Evolutionary conservation across 2,329 filamentous ascomycete genomes (phyloP).

Genomic region (Geosmithia putterillii): DNA sequence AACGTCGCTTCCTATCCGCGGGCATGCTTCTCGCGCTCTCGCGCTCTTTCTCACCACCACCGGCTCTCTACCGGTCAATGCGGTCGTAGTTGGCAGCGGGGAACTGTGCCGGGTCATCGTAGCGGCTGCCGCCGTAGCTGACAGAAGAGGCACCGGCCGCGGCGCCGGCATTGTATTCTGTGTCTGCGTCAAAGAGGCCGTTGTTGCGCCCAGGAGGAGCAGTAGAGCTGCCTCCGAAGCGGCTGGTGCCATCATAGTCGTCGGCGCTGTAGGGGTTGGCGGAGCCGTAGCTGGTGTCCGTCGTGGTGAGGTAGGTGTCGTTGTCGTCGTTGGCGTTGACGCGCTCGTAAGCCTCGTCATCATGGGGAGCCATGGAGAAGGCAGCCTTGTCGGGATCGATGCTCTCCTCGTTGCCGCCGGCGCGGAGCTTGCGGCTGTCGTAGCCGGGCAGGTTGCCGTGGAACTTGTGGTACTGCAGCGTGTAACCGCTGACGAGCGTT

Average conservation of each 20-base stretch:
- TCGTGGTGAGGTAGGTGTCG: constrained; percentile 16
- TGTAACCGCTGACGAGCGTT: constrained; percentile 45
- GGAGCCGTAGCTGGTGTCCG: constrained; percentile 20
- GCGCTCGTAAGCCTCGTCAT: constrained; percentile 53
- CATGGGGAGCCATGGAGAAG: constrained; percentile 55
- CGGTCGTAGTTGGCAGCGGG: constrained; percentile 46
- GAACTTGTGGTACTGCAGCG: constrained; percentile 48
- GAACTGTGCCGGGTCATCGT: constrained; percentile 39
- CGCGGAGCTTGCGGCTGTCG: constrained; percentile 32
- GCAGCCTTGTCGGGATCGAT: constrained; percentile 59
- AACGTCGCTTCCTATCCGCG: neutral
- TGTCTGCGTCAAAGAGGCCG: constrained; percentile 37
- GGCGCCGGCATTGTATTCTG: constrained; percentile 29
- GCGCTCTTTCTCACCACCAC: neutral
- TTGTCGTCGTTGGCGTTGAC: constrained; percentile 41
- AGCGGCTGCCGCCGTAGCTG: constrained; percentile 12
- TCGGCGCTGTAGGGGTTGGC: constrained; percentile 23
- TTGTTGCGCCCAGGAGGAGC: constrained; percentile 19
- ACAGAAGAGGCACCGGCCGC: neutral
- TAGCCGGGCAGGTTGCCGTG: constrained; percentile 51
- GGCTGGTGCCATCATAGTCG: constrained; percentile 24
- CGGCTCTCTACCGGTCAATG: constrained; percentile 8
- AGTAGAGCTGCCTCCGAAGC: constrained; percentile 19
- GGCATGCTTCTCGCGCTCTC: neutral
- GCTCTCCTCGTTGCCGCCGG: constrained; percentile 25